Percentiles rank a stretch among this genome's conserved stretches.
These are phyloP conservation scores for Esteya vermicola DNA, from an alignment of 2,329 filamentous ascomycete species.

Conservation along the genomic window DNA sequence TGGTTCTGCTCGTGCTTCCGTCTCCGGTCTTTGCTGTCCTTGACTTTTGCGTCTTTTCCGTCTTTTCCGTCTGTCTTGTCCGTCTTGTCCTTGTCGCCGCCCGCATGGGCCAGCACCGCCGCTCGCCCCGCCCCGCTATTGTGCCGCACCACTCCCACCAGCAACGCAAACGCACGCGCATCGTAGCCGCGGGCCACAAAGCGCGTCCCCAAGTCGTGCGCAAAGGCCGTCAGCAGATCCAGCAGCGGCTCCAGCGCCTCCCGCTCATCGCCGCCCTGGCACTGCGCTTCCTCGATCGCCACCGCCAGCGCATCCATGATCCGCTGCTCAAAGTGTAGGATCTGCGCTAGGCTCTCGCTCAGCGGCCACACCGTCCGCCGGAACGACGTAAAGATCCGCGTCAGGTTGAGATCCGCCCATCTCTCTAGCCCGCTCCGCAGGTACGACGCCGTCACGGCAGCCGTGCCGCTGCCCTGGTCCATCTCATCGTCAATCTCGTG, in stretches of 20 bases:
- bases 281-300: slow-evolving; percentile 51
- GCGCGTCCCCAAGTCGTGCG: slow-evolving; percentile 74
- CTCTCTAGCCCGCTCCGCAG: slow-evolving; percentile 69
- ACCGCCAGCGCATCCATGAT: slow-evolving; percentile 66
- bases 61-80: too few species aligned
- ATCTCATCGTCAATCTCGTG: slow-evolving; percentile 56
- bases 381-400: slow-evolving; percentile 66
- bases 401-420: slow-evolving; percentile 87
- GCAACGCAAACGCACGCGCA: slow-evolving; percentile 54
- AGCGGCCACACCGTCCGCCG: slow-evolving; percentile 59
- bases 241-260: slow-evolving; percentile 76
- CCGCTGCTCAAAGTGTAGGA: slow-evolving; percentile 76
- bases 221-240: slow-evolving; percentile 79
- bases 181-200: slow-evolving; percentile 73
- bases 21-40: too few species aligned
- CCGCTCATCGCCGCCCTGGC: slow-evolving; percentile 32
- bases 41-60: too few species aligned
- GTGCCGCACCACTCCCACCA: slow-evolving; percentile 53
- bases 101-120: too few species aligned
- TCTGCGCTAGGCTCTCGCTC: slow-evolving; percentile 80
- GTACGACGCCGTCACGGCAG: slow-evolving; percentile 69
- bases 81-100: too few species aligned
- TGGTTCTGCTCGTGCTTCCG: slow-evolving; percentile 33
- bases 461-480: slow-evolving; percentile 53
- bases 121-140: slow-evolving; percentile 7